phyloP scores from a whole-genome alignment of 139 green algal genomes.

The Ulvella scutata region DNA sequence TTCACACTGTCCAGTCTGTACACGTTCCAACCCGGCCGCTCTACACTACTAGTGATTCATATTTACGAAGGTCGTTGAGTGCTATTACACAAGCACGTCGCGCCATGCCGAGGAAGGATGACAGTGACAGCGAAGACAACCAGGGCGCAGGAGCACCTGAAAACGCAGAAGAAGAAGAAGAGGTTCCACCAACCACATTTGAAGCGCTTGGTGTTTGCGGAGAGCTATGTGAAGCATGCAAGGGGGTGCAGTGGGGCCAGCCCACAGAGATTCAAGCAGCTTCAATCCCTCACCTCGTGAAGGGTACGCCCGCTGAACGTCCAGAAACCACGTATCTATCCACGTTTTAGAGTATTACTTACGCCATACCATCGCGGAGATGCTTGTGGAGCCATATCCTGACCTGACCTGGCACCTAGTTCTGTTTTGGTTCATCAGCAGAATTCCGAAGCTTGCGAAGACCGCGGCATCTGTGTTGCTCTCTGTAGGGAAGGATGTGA shows the following conservation, averaged over 20 bases:
- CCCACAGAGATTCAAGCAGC: slow-evolving; percentile 73
- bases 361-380: background rate
- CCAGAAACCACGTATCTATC: background rate
- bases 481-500: slow-evolving; percentile 76
- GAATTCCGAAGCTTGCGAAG: background rate
- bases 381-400: background rate
- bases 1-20: no score
- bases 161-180: background rate
- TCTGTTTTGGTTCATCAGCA: background rate
- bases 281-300: slow-evolving; percentile 67
- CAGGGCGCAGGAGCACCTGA: no score
- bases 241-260: slow-evolving; percentile 60
- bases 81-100: no score
- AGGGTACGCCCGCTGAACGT: slow-evolving; percentile 16
- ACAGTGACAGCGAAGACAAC: no score
- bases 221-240: slow-evolving; percentile 65
- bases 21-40: no score
- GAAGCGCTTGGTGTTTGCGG: slow-evolving; percentile 59
- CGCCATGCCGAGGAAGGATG: no score
- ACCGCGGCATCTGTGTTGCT: background rate
- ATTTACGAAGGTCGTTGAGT: no score
- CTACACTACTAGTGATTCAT: no score
- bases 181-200: slow-evolving; percentile 28
- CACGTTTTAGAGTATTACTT: slow-evolving; percentile 11
- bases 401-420: no score